Percentiles rank a stretch among this genome's conserved stretches.
Conservation (phyloP, 306 rosid species). For the Trifolium dubium region DNA sequence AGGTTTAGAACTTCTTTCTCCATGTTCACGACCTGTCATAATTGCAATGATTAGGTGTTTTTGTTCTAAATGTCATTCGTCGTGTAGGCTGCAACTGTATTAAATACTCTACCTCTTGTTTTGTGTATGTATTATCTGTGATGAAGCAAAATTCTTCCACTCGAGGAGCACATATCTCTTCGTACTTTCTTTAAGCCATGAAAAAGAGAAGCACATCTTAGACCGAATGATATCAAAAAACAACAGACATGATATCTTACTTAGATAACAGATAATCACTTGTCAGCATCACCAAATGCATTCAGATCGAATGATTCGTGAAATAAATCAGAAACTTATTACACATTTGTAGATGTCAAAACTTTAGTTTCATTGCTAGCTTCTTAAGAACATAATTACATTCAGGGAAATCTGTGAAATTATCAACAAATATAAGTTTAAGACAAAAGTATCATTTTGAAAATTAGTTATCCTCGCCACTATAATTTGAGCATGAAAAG, state of each 20-base stretch:
- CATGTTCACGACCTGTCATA: slow-evolving; percentile 70
- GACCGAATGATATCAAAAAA: slow-evolving; percentile 24
- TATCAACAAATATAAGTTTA: slow-evolving; percentile 1
- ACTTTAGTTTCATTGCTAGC: not conserved
- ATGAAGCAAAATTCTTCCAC: slow-evolving; percentile 89
- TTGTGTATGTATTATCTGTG: slow-evolving; percentile 79
- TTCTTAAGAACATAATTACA: not conserved
- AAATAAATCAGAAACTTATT: not conserved
- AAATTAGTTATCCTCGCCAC: slow-evolving; percentile 23
- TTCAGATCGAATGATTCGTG: slow-evolving; percentile 16
- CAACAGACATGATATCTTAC: slow-evolving; percentile 2
- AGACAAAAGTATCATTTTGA: not conserved
- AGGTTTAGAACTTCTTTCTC: slow-evolving; percentile 70
- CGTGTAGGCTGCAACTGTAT: not conserved
- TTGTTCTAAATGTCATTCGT: slow-evolving; percentile 15
- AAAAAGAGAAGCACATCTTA: slow-evolving; percentile 43
- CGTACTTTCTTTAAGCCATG: slow-evolving; percentile 67
- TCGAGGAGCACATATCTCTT: slow-evolving; percentile 83
- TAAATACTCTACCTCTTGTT: slow-evolving; percentile 67
- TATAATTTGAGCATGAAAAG: slow-evolving; percentile 20
- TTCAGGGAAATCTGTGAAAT: not conserved
- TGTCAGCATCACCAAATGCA: slow-evolving; percentile 22
- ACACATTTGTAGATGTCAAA: not conserved
- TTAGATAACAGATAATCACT: not conserved
- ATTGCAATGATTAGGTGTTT: slow-evolving; percentile 24